Conservation (phyloP, 495 filamentous ascomycete genomes). For the Choiromyces venosus region DNA sequence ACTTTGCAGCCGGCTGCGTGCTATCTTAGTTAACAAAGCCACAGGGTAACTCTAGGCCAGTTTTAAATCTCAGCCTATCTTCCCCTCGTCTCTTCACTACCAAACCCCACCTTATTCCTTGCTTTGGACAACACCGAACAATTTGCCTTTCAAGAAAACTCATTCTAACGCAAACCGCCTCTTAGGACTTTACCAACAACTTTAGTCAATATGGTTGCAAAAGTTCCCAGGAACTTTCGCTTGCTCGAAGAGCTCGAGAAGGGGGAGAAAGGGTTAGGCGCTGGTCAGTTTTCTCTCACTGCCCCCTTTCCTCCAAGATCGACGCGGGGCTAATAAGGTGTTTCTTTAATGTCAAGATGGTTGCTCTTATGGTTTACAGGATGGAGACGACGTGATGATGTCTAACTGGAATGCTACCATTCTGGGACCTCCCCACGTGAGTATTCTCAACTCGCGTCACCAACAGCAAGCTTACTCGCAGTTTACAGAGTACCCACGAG, state of each 20-base stretch:
- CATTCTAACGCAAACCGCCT: background rate
- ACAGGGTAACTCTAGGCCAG: background rate
- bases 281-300: slow-evolving; percentile 55
- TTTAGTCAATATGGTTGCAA: slow-evolving; percentile 59
- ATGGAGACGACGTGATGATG: slow-evolving; percentile 94
- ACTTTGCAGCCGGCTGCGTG: background rate
- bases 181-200: background rate
- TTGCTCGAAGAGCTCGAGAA: slow-evolving; percentile 97
- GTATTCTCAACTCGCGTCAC: slow-evolving; percentile 38
- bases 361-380: slow-evolving; percentile 91
- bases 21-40: background rate
- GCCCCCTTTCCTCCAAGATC: background rate
- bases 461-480: slow-evolving; percentile 4
- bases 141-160: background rate
- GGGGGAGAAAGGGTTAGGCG: slow-evolving; percentile 93
- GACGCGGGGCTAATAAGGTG: background rate
- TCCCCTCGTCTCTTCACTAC: background rate
- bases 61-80: background rate
- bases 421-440: slow-evolving; percentile 89
- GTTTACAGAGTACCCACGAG: slow-evolving; percentile 77
- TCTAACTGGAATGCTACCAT: slow-evolving; percentile 98
- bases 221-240: slow-evolving; percentile 90
- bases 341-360: slow-evolving; percentile 57
- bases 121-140: background rate
- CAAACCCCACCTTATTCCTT: slow-evolving; percentile 1